Percentiles rank a stretch among this genome's conserved stretches.
Evolutionary conservation across 257 asterid species (phyloP).

Genomic region (Capsicum baccatum): DNA sequence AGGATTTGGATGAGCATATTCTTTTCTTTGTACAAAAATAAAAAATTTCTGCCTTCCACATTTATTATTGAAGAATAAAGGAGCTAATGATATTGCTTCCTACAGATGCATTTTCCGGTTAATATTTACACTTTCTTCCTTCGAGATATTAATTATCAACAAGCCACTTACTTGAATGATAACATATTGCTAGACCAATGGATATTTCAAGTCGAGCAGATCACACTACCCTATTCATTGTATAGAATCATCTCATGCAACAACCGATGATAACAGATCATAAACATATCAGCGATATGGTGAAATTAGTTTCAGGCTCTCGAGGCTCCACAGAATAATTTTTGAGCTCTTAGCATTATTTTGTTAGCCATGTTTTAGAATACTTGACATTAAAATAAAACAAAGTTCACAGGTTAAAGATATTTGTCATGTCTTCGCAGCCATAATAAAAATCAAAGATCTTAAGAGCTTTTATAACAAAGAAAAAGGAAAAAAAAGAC

Average conservation of each 20-base stretch:
- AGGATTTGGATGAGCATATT: neutral
- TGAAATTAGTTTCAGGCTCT: neutral
- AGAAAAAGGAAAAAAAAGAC: neutral
- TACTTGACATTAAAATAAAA: neutral
- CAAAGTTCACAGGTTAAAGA: slow-evolving; percentile 9
- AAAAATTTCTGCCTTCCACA: neutral
- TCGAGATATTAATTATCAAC: neutral
- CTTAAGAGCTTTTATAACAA: neutral
- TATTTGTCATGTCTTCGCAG: neutral
- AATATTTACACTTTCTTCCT: slow-evolving; percentile 9
- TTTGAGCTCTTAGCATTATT: neutral
- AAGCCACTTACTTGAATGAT: neutral
- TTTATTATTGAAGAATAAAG: neutral
- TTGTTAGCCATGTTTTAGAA: neutral
- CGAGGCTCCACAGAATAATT: neutral
- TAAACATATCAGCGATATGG: neutral
- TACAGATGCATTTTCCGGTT: neutral
- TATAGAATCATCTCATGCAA: neutral
- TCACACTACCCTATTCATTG: neutral
- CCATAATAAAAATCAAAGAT: neutral
- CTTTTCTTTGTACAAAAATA: neutral
- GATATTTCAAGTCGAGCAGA: neutral
- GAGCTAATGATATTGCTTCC: neutral
- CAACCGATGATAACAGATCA: neutral
- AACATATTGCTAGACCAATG: neutral